Conservation (phyloP, 108 stramenopile species). For the Pseudonitzschia multiseries region DNA sequence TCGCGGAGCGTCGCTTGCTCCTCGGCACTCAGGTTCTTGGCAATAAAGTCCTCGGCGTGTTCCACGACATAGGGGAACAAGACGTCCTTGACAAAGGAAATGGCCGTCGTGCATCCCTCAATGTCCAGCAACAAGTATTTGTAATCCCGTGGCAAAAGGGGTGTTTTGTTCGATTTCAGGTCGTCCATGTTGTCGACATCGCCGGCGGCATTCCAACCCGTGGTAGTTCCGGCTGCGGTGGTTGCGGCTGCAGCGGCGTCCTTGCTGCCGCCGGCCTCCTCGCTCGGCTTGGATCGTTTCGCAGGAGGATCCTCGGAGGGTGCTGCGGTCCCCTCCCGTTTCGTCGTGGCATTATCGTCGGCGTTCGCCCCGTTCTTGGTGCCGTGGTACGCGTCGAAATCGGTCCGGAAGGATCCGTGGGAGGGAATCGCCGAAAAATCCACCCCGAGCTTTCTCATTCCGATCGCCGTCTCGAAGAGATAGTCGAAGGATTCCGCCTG, state of each 20-base stretch:
- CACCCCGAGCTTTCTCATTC: constrained; percentile 73
- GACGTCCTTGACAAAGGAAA: constrained; percentile 89
- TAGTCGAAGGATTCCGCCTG: constrained; percentile 96
- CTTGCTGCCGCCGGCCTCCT: background rate
- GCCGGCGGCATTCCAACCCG: constrained; percentile 55
- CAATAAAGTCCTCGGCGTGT: constrained; percentile 45
- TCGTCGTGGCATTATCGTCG: constrained; percentile 10
- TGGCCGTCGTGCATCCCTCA: constrained; percentile 92
- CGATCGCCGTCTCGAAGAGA: constrained; percentile 79
- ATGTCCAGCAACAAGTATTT: constrained; percentile 89
- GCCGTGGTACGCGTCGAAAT: background rate
- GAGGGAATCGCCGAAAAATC: constrained; percentile 53
- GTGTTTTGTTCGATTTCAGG: constrained; percentile 49
- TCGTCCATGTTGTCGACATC: constrained; percentile 52
- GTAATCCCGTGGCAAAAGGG: constrained; percentile 70
- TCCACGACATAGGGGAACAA: constrained; percentile 79
- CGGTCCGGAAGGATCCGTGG: constrained; percentile 51
- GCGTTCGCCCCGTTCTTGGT: background rate
- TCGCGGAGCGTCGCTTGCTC: too few species aligned
- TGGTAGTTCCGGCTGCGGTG: background rate
- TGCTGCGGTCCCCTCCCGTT: constrained; percentile 7
- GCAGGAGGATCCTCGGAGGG: constrained; percentile 15
- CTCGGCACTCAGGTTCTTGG: constrained; percentile 4
- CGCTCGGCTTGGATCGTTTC: constrained; percentile 32
- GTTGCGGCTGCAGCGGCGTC: too few species aligned